Evolutionary conservation across 73 alveolate genomes (phyloP), one percentile per base, ranked within the genome.

Genomic region (Diophrys sp.): DNA sequence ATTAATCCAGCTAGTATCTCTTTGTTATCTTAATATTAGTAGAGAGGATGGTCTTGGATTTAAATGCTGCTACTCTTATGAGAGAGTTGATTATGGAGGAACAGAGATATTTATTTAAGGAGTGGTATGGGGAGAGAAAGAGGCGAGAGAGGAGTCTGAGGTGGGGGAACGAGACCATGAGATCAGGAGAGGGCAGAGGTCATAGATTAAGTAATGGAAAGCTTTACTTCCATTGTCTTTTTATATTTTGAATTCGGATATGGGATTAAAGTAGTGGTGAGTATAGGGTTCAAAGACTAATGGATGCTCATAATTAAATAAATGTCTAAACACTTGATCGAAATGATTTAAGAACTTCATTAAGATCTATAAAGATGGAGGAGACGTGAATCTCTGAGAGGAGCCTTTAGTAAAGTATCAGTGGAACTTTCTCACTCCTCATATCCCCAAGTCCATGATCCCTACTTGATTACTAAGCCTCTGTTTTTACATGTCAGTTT

Each of bases 181-280:
- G 71, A 93, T 79, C 18, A 95, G 75, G 14, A 93, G 34, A 11
- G 98, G 90, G 54, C 97, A 94, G 1, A 94, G 91, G 87, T 97
- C 99, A 83, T 99, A 88, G 73, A 95, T 84, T 83, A 97, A 97
- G 88, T 97, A 97, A 85, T 97, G 98, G 88, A 97, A 95, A 54
- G 98, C 99, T 82, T 91, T 90, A 23, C 99, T 98, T 30, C 99
- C 98, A 78, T 91, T 95, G 68, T 90, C 85, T 77, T 91, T 93
- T 31, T 89, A 95, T 24, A 84, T 84, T 8, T 90, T 89, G 87
- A 92, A 96, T 54, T 94, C 89, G 8, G 89, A 82, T 26, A 97
- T 84, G 33, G 95, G 96, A 54, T 88, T 97, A 34, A 97, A 79
- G 95, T 98, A 97, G 67, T 88, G 79, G 28, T 83, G 78, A 57